phyloP scores from a whole-genome alignment of 192 early-diverging fungal species.

The Chytriomyces sp. region DNA sequence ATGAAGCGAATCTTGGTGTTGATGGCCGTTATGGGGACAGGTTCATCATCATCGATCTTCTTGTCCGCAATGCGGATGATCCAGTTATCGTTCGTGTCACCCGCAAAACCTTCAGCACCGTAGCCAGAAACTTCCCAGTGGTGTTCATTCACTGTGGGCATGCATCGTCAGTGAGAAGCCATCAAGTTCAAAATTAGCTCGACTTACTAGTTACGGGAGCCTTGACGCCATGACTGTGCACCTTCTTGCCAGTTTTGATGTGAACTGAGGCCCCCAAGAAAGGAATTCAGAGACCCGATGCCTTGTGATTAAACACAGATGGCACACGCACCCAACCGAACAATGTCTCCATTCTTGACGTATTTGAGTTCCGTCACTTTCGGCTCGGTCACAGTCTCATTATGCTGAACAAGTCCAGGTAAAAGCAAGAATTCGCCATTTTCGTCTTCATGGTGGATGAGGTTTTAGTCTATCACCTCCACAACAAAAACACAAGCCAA shows the following conservation, averaged over 20 bases:
- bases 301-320: neutral
- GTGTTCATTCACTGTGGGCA: constrained; percentile 43
- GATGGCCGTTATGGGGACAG: constrained; percentile 57
- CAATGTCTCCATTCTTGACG: constrained; percentile 71
- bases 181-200: too few species aligned
- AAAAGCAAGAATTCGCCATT: constrained; percentile 81
- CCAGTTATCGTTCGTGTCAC: constrained; percentile 94
- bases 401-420: constrained; percentile 39
- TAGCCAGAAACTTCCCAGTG: constrained; percentile 57
- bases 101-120: constrained; percentile 61
- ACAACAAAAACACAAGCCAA: too few species aligned
- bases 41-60: constrained; percentile 60
- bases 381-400: constrained; percentile 31
- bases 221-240: constrained; percentile 50
- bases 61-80: constrained; percentile 73
- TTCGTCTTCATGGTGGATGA: constrained; percentile 36
- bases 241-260: constrained; percentile 39
- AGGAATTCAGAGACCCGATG: too few species aligned
- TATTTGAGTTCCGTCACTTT: constrained; percentile 32
- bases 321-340: constrained; percentile 59
- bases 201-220: neutral
- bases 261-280: constrained; percentile 35
- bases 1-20: constrained; percentile 67
- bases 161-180: too few species aligned
- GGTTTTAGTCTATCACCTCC: too few species aligned